Evolutionary conservation across 352 stramenopile species (phyloP).

Genomic region (Phytophthora nicotianae): DNA sequence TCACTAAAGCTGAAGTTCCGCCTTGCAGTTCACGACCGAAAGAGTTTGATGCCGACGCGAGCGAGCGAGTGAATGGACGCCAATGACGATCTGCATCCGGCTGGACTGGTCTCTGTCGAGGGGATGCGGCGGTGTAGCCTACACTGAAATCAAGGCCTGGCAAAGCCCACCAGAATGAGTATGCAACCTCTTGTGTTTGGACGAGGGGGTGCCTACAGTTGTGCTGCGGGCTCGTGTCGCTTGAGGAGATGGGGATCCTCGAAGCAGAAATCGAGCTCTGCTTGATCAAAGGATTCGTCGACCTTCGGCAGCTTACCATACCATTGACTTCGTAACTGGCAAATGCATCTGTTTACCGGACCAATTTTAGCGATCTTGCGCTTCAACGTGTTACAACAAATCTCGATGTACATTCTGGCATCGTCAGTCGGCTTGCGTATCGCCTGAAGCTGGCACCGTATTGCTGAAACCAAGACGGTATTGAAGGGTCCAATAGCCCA

Average conservation of each 20-base stretch:
- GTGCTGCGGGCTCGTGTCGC: no score
- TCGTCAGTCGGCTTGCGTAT: slow-evolving; percentile 40
- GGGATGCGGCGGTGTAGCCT: slow-evolving; percentile 23
- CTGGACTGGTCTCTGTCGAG: slow-evolving; percentile 9
- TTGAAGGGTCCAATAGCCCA: not conserved
- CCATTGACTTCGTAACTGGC: not conserved
- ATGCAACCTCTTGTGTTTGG: slow-evolving; percentile 23
- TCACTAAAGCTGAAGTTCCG: slow-evolving; percentile 3
- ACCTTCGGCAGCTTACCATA: slow-evolving; percentile 1
- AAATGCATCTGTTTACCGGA: not conserved
- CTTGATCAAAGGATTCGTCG: slow-evolving; percentile 20
- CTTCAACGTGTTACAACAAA: slow-evolving; percentile 38
- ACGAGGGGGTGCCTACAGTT: not conserved
- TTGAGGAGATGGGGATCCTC: slow-evolving; percentile 21
- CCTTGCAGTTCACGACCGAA: slow-evolving; percentile 4
- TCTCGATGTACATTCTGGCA: slow-evolving; percentile 11
- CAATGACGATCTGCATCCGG: slow-evolving; percentile 5
- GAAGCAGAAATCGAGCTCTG: slow-evolving; percentile 16
- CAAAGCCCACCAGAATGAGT: slow-evolving; percentile 29
- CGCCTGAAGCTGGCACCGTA: slow-evolving; percentile 9
- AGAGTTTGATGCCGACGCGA: slow-evolving; percentile 11
- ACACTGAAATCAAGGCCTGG: slow-evolving; percentile 20
- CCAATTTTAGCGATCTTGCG: slow-evolving; percentile 24
- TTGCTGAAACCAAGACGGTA: slow-evolving; percentile 20
- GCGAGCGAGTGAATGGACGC: slow-evolving; percentile 6